These are phyloP conservation scores for Gleditsia sinensis DNA, from an alignment of 306 rosid species.

Conservation along the genomic window DNA sequence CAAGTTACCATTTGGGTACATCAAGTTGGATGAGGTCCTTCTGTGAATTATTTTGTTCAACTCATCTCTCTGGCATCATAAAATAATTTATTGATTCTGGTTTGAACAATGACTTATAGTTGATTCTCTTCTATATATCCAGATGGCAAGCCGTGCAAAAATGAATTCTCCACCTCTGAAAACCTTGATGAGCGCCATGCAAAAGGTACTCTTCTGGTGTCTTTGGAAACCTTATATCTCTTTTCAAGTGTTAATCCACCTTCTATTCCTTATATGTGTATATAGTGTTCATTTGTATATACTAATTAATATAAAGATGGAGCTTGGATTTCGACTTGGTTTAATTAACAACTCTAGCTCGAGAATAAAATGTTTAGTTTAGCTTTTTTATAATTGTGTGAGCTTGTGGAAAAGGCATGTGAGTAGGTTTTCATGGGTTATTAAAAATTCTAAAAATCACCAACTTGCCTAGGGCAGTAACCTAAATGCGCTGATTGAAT, in stretches of 20 bases:
- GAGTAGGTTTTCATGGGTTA: too few relatives aligned
- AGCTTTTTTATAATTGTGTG: too few relatives aligned
- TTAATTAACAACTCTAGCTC: background rate
- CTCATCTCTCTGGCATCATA: constrained; percentile 16
- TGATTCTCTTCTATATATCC: constrained; percentile 14
- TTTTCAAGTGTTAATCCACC: background rate
- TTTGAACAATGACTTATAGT: constrained; percentile 1
- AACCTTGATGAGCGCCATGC: constrained; percentile 64
- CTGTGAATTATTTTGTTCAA: background rate
- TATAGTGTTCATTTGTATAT: background rate
- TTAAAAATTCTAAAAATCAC: too few relatives aligned
- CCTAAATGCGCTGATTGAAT: too few relatives aligned
- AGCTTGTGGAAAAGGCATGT: too few relatives aligned
- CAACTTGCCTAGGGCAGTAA: too few relatives aligned
- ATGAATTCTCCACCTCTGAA: constrained; percentile 72
- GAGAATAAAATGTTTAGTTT: too few relatives aligned
- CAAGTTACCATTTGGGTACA: constrained; percentile 76
- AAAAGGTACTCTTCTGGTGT: constrained; percentile 56
- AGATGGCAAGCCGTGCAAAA: constrained; percentile 97
- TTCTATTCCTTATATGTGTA: background rate
- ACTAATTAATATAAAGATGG: background rate
- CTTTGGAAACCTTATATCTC: background rate
- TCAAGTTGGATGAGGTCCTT: constrained; percentile 89
- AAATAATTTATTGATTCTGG: background rate
- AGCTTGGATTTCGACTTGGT: background rate